A percentile compares a stretch with the other conserved stretches of the same genome.
Evolutionary conservation across 2,329 filamentous ascomycete genomes (phyloP).

Genomic region (Elsinoe australis): DNA sequence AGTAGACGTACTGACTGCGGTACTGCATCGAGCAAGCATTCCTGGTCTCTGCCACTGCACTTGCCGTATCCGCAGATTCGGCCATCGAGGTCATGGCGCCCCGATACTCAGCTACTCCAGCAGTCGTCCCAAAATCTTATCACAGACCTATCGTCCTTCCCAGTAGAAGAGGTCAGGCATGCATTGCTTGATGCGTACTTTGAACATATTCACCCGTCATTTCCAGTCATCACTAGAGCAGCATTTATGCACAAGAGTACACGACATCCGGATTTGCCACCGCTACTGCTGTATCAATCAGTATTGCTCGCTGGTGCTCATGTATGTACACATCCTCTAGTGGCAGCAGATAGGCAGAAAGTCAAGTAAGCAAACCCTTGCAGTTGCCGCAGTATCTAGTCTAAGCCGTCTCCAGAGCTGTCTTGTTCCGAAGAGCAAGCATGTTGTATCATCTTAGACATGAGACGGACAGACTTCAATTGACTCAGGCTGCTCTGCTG

Average conservation of each 20-base stretch:
- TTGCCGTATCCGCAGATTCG: slow-evolving; percentile 14
- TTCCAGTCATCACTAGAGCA: slow-evolving; percentile 2
- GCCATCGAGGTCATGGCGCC: not conserved
- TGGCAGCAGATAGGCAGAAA: not conserved
- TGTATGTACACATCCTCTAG: slow-evolving; percentile 9
- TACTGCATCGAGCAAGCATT: not conserved
- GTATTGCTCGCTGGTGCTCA: slow-evolving; percentile 11
- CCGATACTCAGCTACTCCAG: not conserved
- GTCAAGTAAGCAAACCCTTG: too few relatives aligned
- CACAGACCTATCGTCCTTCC: not conserved
- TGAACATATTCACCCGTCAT: slow-evolving; percentile 6
- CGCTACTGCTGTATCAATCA: slow-evolving; percentile 7
- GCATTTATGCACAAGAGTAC: not conserved
- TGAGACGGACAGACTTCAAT: slow-evolving; percentile 4
- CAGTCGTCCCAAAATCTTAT: not conserved
- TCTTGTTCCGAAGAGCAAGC: slow-evolving; percentile 11
- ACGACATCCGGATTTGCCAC: not conserved
- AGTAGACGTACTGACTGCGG: not conserved
- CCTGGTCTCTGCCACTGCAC: not conserved
- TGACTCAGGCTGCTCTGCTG: slow-evolving; percentile 6
- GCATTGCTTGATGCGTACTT: slow-evolving; percentile 13
- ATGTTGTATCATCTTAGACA: slow-evolving; percentile 14
- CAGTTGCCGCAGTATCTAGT: too few relatives aligned
- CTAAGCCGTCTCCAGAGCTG: too few relatives aligned
- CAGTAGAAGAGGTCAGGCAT: slow-evolving; percentile 3